phyloP scores from a whole-genome alignment of 73 alveolate genomes.

The Paramecium sexaurelia region DNA sequence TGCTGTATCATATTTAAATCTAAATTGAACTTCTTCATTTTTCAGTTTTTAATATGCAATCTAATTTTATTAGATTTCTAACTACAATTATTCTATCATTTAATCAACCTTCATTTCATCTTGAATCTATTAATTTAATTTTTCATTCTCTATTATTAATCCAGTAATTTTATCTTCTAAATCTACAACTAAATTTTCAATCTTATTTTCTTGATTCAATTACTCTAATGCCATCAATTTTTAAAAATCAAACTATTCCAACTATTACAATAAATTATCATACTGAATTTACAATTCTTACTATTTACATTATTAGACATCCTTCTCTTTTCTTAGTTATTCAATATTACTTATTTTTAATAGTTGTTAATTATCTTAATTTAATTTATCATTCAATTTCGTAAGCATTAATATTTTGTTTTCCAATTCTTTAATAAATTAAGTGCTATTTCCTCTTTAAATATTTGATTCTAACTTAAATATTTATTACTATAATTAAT shows the following conservation, averaged over 20 bases:
- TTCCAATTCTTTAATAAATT: constrained; percentile 10
- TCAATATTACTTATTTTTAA: not conserved
- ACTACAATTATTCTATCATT: not conserved
- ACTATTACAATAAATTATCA: not conserved
- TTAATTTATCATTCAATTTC: constrained; percentile 29
- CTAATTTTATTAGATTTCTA: not conserved
- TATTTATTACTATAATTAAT: not conserved
- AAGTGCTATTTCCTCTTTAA: not conserved
- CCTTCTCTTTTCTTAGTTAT: not conserved
- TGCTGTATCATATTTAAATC: not conserved
- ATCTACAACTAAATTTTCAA: not conserved
- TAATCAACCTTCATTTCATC: not conserved
- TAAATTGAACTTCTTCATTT: not conserved
- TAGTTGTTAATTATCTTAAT: constrained; percentile 15
- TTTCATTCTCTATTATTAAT: not conserved
- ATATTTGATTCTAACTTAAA: not conserved
- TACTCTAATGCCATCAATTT: not conserved
- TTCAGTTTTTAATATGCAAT: not conserved
- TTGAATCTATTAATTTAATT: not conserved
- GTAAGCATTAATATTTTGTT: not conserved
- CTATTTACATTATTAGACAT: not conserved
- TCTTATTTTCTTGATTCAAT: not conserved
- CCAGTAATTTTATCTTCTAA: not conserved
- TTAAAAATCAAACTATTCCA: not conserved
- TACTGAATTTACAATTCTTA: not conserved